Evolutionary conservation across 2,329 filamentous ascomycete species (phyloP).

Genomic region (Arthrobotrys megalospora): DNA sequence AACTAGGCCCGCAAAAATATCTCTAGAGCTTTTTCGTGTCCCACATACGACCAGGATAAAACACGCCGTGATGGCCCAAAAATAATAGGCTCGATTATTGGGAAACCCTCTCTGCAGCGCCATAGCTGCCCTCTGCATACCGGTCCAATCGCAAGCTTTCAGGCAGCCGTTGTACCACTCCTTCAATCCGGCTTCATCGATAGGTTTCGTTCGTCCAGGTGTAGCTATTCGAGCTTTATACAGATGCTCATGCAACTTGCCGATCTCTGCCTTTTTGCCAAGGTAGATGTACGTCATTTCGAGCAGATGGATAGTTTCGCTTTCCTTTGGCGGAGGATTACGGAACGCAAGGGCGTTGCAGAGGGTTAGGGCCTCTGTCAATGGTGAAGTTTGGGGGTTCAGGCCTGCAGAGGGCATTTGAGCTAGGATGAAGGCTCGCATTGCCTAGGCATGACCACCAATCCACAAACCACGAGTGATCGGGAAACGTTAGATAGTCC

Average conservation of each 20-base stretch:
- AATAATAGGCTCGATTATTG: constrained; percentile 64
- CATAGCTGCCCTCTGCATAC: constrained; percentile 64
- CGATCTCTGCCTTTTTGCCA: constrained; percentile 53
- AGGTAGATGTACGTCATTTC: constrained; percentile 57
- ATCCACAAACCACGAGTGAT: too few relatives aligned
- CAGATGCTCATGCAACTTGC: constrained; percentile 54
- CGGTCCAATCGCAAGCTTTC: constrained; percentile 57
- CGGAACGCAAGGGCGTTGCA: constrained; percentile 51
- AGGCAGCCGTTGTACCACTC: constrained; percentile 60
- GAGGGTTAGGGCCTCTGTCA: constrained; percentile 61
- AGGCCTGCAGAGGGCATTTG: constrained; percentile 60
- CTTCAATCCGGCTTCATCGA: constrained; percentile 53
- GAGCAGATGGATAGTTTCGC: constrained; percentile 52
- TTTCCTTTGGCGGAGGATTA: constrained; percentile 52
- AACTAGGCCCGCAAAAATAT: constrained; percentile 15
- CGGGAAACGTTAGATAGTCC: neutral
- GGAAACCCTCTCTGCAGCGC: constrained; percentile 64
- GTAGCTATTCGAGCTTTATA: constrained; percentile 54
- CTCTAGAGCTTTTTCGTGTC: neutral
- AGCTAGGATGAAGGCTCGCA: constrained; percentile 63
- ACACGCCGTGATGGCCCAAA: constrained; percentile 65
- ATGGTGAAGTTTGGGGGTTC: constrained; percentile 33
- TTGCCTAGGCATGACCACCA: constrained; percentile 43
- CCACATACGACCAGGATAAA: constrained; percentile 64
- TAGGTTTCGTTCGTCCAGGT: constrained; percentile 45